phyloP scores from a whole-genome alignment of 208 protist genomes.

The Trypanosoma lewisi region DNA sequence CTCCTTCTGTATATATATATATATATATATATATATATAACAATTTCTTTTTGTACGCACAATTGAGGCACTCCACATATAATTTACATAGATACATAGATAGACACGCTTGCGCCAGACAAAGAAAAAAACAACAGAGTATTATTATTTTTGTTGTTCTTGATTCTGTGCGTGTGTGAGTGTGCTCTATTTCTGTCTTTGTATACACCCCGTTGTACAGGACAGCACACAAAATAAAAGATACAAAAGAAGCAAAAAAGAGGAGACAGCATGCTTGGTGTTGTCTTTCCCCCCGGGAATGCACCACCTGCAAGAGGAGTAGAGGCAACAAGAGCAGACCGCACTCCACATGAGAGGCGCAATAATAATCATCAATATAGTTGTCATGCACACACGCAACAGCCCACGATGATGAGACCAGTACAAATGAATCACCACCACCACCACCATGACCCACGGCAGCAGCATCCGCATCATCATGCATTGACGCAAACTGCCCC shows the following conservation, averaged over 20 bases:
- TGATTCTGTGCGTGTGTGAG: neutral
- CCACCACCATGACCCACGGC: slow-evolving; percentile 14
- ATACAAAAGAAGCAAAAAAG: neutral
- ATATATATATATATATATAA: no score
- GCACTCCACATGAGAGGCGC: slow-evolving; percentile 8
- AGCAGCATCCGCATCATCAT: slow-evolving; percentile 4
- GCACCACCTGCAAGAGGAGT: no score
- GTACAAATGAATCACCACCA: slow-evolving; percentile 12
- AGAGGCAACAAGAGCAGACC: neutral
- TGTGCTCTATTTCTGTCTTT: neutral
- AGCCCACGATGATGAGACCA: neutral
- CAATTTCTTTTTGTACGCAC: no score
- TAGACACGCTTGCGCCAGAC: no score
- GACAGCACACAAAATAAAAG: neutral
- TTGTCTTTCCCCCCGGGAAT: neutral
- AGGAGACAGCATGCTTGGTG: slow-evolving; percentile 1
- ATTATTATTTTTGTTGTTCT: neutral
- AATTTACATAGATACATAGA: no score
- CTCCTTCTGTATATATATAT: no score
- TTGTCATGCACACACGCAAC: neutral
- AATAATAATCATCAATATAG: neutral
- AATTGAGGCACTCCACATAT: no score
- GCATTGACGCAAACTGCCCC: neutral
- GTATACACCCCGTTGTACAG: neutral
- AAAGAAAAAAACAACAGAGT: no score